These are phyloP conservation scores for Lachnellula hyalina DNA, from an alignment of 2,329 filamentous ascomycete species.

Conservation along the genomic window DNA sequence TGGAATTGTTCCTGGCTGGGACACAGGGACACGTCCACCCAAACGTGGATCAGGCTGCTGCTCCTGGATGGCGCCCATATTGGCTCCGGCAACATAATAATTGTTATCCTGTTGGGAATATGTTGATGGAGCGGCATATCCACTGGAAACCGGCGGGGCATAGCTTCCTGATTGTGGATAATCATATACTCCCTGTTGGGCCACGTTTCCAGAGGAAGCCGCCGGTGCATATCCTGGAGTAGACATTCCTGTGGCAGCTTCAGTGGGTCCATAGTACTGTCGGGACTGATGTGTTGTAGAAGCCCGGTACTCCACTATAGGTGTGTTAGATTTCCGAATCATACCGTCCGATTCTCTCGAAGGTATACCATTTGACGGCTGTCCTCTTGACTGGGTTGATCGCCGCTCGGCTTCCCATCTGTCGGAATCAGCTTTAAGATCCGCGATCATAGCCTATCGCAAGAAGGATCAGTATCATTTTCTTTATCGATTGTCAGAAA, in stretches of 20 bases:
- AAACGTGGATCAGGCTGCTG: neutral
- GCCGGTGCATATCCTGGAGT: constrained; percentile 18
- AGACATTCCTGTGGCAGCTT: constrained; percentile 14
- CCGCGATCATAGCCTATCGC: constrained; percentile 47
- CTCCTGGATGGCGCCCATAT: constrained; percentile 9
- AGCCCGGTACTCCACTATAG: constrained; percentile 32
- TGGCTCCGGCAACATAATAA: constrained; percentile 28
- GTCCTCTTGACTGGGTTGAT: constrained; percentile 25
- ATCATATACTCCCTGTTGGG: constrained; percentile 23
- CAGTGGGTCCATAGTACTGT: constrained; percentile 32
- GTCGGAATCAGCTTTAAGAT: constrained; percentile 47
- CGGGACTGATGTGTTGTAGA: constrained; percentile 32
- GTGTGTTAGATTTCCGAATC: constrained; percentile 33
- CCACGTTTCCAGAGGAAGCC: constrained; percentile 7
- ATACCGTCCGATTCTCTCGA: constrained; percentile 27
- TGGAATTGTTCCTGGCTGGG: neutral
- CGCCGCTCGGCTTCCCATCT: constrained; percentile 40
- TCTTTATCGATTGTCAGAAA: constrained; percentile 16
- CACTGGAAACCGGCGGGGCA: constrained; percentile 14
- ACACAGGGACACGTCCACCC: neutral
- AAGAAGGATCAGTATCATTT: constrained; percentile 15
- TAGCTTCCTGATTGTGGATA: constrained; percentile 23
- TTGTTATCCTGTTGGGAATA: constrained; percentile 14
- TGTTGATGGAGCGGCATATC: constrained; percentile 15
- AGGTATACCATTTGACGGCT: constrained; percentile 32